Evolutionary conservation across 2,329 filamentous ascomycete species (phyloP), one percentile per base, ranked within the genome.

Genomic region (Calonectria pauciramosa): DNA sequence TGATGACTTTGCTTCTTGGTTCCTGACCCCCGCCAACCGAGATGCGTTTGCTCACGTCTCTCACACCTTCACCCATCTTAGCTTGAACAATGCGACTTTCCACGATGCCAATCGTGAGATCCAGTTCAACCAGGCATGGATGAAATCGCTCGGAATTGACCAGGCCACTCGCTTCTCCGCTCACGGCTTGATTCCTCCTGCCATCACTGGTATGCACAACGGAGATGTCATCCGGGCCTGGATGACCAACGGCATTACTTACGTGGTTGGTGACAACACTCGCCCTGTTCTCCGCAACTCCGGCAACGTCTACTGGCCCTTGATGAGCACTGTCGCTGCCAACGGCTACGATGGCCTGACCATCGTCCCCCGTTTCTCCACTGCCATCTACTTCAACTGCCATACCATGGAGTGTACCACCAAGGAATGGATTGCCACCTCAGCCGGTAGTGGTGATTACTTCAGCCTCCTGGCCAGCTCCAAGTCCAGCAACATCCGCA

Each of bases 331-430:
- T 13, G 74, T 77, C 14, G 69, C 68, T 1, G 65, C 38, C n/a
- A 77, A 77, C 32, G 75, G 75, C 5, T 77, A 77, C 34, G 67
- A 70, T 11, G 75, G 75, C 3, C n/a, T 77, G 0, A 65, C 69
- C 11, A 77, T 77, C 16, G 30, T 77, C 26, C 75, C 75, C 28
- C 75, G 75, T 8, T 77, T 60, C 18, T 68, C 75, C 16, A 77
- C 75, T 28, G 74, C 75, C 11, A 77, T 77, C 32, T 77, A 77
- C 75, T 77, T 72, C 60, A 77, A 77, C 51, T 77, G 75, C 41
- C 71, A 72, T 13, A 76, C 66, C 6, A 72, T 72, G 1, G 74
- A 71, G 52, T 77, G 75, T 44, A 75, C 71, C n/a, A 74, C 72
- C 11, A 60, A 70, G 20, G 75, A 77, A 34, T 77, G 75, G 75